Evolutionary conservation across 108 stramenopile species (phyloP).

Genomic region (Fistulifera pelliculosa): DNA sequence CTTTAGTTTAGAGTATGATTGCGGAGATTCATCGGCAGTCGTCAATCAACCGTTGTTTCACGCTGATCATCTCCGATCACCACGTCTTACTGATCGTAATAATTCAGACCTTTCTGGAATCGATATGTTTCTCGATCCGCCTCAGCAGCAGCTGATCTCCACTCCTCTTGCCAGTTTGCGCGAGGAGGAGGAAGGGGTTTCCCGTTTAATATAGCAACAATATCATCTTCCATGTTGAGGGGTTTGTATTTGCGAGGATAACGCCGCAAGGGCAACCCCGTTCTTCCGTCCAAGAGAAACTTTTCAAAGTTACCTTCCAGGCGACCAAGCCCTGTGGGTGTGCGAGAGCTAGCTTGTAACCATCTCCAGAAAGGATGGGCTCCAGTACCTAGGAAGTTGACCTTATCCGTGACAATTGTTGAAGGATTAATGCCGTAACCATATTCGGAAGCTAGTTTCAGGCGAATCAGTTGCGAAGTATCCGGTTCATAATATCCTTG

Average conservation of each 20-base stretch:
- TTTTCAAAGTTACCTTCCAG: constrained; percentile 87
- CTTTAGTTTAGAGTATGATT: too few species aligned
- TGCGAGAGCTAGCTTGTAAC: constrained; percentile 73
- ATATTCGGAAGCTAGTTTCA: constrained; percentile 82
- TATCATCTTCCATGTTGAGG: constrained; percentile 67
- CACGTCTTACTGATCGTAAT: constrained; percentile 68
- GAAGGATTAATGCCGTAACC: constrained; percentile 78
- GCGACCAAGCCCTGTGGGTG: constrained; percentile 75
- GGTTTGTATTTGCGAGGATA: constrained; percentile 84
- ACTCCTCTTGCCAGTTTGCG: constrained; percentile 70
- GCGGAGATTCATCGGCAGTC: too few species aligned
- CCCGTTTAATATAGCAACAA: constrained; percentile 51
- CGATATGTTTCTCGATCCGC: constrained; percentile 76
- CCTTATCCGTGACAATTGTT: constrained; percentile 75
- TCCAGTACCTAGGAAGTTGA: constrained; percentile 69
- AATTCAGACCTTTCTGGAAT: constrained; percentile 85
- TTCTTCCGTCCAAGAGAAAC: constrained; percentile 73
- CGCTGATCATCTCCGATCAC: background rate
- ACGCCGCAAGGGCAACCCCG: constrained; percentile 67
- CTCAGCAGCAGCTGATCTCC: constrained; percentile 72
- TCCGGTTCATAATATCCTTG: constrained; percentile 91
- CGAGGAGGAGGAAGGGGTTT: constrained; percentile 63
- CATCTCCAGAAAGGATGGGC: constrained; percentile 85
- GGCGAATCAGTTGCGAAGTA: constrained; percentile 70
- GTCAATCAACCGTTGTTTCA: too few species aligned